These are phyloP conservation scores for Mycena pura DNA, from an alignment of 768 basidiomycete species.

Conservation along the genomic window DNA sequence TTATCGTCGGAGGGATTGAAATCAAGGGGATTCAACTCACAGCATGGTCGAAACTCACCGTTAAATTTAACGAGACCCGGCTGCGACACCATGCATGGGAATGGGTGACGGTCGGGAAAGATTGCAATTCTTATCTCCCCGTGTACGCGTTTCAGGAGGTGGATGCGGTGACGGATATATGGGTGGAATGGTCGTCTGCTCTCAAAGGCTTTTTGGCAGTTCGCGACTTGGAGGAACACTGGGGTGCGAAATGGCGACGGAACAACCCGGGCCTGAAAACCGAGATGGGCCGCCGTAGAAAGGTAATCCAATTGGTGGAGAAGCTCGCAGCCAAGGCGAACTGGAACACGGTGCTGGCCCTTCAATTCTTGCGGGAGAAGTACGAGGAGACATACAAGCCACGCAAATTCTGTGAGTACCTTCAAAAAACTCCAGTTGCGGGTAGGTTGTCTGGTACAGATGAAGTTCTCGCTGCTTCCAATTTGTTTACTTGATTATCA, in stretches of 20 bases:
- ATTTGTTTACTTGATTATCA: background rate
- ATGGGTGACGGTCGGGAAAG: background rate
- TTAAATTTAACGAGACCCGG: background rate
- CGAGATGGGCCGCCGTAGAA: conserved; percentile 1
- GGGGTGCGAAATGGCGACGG: conserved; percentile 2
- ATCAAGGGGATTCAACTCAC: background rate
- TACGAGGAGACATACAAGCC: background rate
- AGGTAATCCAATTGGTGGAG: conserved; percentile 5
- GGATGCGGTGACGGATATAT: background rate
- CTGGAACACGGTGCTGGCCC: conserved; percentile 4
- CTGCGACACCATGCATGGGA: conserved; percentile 6
- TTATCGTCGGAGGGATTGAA: background rate
- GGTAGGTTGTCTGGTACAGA: background rate
- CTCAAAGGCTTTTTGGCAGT: background rate
- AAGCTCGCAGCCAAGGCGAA: background rate
- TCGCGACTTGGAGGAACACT: conserved; percentile 7
- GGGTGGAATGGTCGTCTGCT: background rate
- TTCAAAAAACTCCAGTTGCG: background rate
- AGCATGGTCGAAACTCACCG: background rate
- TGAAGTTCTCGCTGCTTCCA: background rate
- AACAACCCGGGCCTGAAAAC: background rate
- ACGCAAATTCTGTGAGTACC: conserved; percentile 9
- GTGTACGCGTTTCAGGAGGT: background rate
- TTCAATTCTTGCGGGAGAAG: background rate
- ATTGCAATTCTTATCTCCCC: background rate